Evolutionary conservation across 2,329 filamentous ascomycete genomes (phyloP).

Genomic region (Ophiocordyceps sinensis): DNA sequence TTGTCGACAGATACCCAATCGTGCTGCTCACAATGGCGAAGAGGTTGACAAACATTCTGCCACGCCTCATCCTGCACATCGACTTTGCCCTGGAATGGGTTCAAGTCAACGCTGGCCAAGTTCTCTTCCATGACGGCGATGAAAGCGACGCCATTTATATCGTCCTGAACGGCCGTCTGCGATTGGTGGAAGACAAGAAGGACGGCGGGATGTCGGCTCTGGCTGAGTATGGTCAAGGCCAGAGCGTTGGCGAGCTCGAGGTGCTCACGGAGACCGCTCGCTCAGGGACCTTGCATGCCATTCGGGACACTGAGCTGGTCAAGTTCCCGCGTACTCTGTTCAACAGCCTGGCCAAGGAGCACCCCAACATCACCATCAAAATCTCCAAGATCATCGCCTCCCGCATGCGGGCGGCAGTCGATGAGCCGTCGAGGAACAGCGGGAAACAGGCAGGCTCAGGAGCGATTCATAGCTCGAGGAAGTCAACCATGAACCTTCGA

Average conservation of each 20-base stretch:
- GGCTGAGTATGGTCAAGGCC: slow-evolving; percentile 90
- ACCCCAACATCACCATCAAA: slow-evolving; percentile 96
- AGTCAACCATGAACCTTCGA: slow-evolving; percentile 80
- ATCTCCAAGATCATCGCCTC: slow-evolving; percentile 97
- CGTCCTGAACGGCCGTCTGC: slow-evolving; percentile 81
- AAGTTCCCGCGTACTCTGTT: slow-evolving; percentile 94
- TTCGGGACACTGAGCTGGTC: slow-evolving; percentile 88
- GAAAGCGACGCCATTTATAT: slow-evolving; percentile 98
- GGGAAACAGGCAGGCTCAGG: slow-evolving; percentile 50
- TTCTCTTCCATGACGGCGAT: slow-evolving; percentile 84
- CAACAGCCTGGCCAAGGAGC: slow-evolving; percentile 93
- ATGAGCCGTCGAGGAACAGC: slow-evolving; percentile 58
- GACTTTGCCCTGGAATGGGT: slow-evolving; percentile 98
- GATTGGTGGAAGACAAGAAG: slow-evolving; percentile 68
- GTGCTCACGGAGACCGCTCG: slow-evolving; percentile 88
- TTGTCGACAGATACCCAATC: slow-evolving; percentile 85
- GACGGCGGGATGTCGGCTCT: slow-evolving; percentile 73
- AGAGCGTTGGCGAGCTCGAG: slow-evolving; percentile 93
- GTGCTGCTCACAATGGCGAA: slow-evolving; percentile 94
- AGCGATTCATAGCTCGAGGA: slow-evolving; percentile 37
- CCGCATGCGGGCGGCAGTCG: slow-evolving; percentile 78
- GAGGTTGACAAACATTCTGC: slow-evolving; percentile 74
- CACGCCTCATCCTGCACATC: slow-evolving; percentile 83
- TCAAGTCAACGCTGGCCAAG: slow-evolving; percentile 87
- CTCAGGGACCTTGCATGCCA: slow-evolving; percentile 86